A percentile compares a stretch with the other conserved stretches of the same genome.
Evolutionary conservation across 192 early-diverging fungal species (phyloP).

Genomic region (Obelidium mucronatum): DNA sequence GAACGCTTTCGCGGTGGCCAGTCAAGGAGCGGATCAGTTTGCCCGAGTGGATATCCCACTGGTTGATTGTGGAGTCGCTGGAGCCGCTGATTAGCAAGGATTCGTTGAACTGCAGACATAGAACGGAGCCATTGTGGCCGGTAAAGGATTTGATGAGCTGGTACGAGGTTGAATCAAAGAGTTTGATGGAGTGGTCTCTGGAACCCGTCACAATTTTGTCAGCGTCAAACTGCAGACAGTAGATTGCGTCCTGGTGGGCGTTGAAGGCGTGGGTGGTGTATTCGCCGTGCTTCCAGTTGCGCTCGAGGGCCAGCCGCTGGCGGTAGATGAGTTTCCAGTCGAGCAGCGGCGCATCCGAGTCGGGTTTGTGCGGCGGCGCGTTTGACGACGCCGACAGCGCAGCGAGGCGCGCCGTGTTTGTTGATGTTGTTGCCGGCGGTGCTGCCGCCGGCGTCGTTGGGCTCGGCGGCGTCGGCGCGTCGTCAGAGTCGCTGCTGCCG

Average conservation of each 20-base stretch:
- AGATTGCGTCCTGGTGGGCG: slow-evolving; percentile 86
- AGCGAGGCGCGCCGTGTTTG: neutral
- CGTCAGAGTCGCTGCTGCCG: neutral
- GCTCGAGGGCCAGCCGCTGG: slow-evolving; percentile 67
- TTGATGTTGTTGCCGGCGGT: neutral
- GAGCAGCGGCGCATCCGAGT: slow-evolving; percentile 14
- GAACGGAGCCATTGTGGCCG: slow-evolving; percentile 80
- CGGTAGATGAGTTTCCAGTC: slow-evolving; percentile 81
- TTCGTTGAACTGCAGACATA: slow-evolving; percentile 85
- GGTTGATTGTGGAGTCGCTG: slow-evolving; percentile 79
- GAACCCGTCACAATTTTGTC: slow-evolving; percentile 82
- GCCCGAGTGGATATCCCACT: slow-evolving; percentile 76
- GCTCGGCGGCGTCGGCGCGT: neutral
- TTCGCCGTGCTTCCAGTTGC: slow-evolving; percentile 75
- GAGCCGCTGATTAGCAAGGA: slow-evolving; percentile 76
- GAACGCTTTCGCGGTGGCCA: slow-evolving; percentile 54
- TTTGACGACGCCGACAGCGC: neutral
- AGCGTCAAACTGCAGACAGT: slow-evolving; percentile 81
- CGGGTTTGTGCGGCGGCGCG: neutral
- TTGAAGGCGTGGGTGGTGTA: slow-evolving; percentile 64
- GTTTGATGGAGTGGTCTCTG: slow-evolving; percentile 61
- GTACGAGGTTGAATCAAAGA: slow-evolving; percentile 77
- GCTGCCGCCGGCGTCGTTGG: neutral
- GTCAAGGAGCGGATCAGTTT: slow-evolving; percentile 37
- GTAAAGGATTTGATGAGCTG: slow-evolving; percentile 62